phyloP scores from a whole-genome alignment of 441 rosid genomes.

The Dalechampia spathulata region DNA sequence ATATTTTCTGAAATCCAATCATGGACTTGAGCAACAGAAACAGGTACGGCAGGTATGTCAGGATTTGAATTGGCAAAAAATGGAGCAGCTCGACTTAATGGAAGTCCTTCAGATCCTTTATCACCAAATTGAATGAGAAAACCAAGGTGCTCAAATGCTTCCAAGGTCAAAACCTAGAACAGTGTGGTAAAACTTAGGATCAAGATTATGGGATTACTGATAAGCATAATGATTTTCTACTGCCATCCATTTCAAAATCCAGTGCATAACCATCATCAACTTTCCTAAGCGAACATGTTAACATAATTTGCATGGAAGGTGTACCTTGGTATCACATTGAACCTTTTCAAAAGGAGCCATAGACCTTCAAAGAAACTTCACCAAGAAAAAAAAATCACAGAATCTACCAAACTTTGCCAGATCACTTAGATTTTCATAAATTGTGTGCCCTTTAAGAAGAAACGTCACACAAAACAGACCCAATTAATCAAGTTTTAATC shows the following conservation, averaged over 20 bases:
- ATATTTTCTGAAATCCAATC: slow-evolving; percentile 89
- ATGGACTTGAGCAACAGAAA: slow-evolving; percentile 79
- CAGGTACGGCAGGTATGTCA: slow-evolving; percentile 96
- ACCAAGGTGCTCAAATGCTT: slow-evolving; percentile 94
- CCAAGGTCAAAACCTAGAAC: slow-evolving; percentile 79
- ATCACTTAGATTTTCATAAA: too few relatives aligned
- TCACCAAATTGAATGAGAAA: slow-evolving; percentile 92
- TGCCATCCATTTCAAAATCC: too few relatives aligned
- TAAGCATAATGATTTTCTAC: too few relatives aligned
- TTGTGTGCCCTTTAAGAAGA: neutral
- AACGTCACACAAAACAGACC: neutral
- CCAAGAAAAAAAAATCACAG: neutral
- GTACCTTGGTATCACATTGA: neutral
- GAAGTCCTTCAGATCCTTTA: slow-evolving; percentile 69
- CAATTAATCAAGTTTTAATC: neutral
- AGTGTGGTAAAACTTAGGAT: slow-evolving; percentile 21
- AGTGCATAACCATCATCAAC: neutral
- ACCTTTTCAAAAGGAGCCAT: neutral
- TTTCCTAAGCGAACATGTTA: neutral
- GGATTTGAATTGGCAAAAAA: slow-evolving; percentile 98
- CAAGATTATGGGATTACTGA: slow-evolving; percentile 7
- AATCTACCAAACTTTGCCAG: too few relatives aligned
- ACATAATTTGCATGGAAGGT: neutral
- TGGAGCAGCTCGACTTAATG: slow-evolving; percentile 82
- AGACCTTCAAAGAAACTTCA: neutral